Evolutionary conservation across 495 filamentous ascomycete species (phyloP), one percentile per base, ranked within the genome.

Genomic region (Penicillium diatomitis): DNA sequence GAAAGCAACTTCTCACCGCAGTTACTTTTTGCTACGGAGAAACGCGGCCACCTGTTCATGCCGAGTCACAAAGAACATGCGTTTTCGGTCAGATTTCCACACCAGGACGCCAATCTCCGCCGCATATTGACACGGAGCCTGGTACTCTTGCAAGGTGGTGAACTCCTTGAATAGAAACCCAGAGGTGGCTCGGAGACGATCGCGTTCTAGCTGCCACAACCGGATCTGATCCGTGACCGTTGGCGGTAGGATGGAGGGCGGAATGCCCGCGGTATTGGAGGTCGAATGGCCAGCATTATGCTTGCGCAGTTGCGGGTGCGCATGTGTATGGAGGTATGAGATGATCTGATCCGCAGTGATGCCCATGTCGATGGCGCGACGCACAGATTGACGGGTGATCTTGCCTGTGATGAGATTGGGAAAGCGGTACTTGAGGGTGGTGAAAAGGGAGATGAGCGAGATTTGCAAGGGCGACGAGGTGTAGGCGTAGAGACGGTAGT

Each of bases 141-240:
- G 78, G 57, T 92, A 98, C 57, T 96, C 94, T 20, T 80, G 76
- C 40, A 75, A 64, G 42, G 66, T 82, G 46, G 79, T 80, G 57
- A 97, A 96, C 38, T 96, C 91, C 52, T 84, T 85, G 75, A 98
- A 95, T 32, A 96, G 62, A 63, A 85, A 96, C 3, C 92, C 92
- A 4, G 75, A 64, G 8, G 81, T 89, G 4, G 85, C 76, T 61
- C 83, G 83, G 74, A 97, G 91, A 44, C 92, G 78, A 63, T 98
- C 94, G 32, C 89, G 86, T 63, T 98, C 94, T 44, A 96, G 85
- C 71, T 98, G 92, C 92, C 92, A 98, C 7, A 98, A 78, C 5
- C 90, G 76, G 52, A 98, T 96, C 70, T 98, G 92, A 71, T 98
- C 92, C 38, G 96, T 87, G 29, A 98, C 94, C 0, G 94, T 97